phyloP scores from a whole-genome alignment of 352 stramenopile genomes.

The Phytophthora rubi region DNA sequence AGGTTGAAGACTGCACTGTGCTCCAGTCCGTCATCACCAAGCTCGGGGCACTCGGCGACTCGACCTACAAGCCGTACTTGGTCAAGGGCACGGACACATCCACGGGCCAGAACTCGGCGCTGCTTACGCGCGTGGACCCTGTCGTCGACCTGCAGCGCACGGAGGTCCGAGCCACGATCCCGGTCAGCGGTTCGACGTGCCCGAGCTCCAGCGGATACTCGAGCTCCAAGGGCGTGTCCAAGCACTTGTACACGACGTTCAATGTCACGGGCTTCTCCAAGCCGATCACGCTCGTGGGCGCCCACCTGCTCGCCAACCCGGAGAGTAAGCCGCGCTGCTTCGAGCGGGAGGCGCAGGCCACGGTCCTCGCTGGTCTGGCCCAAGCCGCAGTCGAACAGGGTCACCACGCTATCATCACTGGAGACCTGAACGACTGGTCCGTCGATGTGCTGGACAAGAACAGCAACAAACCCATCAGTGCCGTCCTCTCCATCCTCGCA shows the following conservation, averaged over 20 bases:
- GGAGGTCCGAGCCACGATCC: constrained; percentile 38
- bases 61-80: constrained; percentile 71
- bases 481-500: constrained; percentile 55
- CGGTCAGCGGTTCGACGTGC: constrained; percentile 63
- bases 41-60: constrained; percentile 52
- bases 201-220: constrained; percentile 46
- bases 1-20: constrained; percentile 66
- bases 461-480: constrained; percentile 63
- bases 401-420: constrained; percentile 69
- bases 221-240: constrained; percentile 60
- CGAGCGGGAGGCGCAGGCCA: constrained; percentile 70
- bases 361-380: constrained; percentile 52
- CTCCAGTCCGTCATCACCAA: constrained; percentile 60
- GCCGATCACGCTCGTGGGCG: constrained; percentile 67
- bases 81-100: constrained; percentile 62
- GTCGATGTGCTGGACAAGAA: constrained; percentile 59
- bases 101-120: constrained; percentile 71
- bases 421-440: constrained; percentile 78
- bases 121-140: constrained; percentile 73
- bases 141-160: constrained; percentile 54
- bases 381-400: constrained; percentile 46
- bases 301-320: constrained; percentile 69
- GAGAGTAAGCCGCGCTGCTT: constrained; percentile 60
- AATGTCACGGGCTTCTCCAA: constrained; percentile 69
- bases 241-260: constrained; percentile 80